These are phyloP conservation scores for Cucurbita maxima DNA, from an alignment of 306 rosid species.

Conservation along the genomic window DNA sequence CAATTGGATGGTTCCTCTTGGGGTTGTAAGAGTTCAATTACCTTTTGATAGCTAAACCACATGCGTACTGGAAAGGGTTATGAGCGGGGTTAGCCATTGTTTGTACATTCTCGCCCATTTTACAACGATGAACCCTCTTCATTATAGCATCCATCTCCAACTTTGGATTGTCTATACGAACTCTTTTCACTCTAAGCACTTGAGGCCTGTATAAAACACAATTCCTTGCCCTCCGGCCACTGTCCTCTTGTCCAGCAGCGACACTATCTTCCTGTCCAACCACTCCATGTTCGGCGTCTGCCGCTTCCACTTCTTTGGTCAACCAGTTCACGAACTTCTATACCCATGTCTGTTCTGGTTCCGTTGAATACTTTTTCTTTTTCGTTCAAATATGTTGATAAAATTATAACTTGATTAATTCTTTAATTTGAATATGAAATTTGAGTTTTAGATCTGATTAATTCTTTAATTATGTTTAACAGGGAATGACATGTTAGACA, in stretches of 20 bases:
- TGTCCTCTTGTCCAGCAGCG: slow-evolving; percentile 64
- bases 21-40: neutral
- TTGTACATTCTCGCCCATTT: slow-evolving; percentile 92
- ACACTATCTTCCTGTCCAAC: slow-evolving; percentile 62
- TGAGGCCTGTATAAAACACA: slow-evolving; percentile 32
- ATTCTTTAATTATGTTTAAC: too few relatives aligned
- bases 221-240: slow-evolving; percentile 55
- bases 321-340: too few relatives aligned
- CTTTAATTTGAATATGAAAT: too few relatives aligned
- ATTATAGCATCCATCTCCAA: slow-evolving; percentile 40
- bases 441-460: too few relatives aligned
- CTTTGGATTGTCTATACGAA: slow-evolving; percentile 39
- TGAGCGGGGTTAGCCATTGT: slow-evolving; percentile 6
- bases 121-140: slow-evolving; percentile 65
- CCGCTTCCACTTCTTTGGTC: too few relatives aligned
- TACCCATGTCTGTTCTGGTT: too few relatives aligned
- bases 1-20: neutral
- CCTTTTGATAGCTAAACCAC: slow-evolving; percentile 25
- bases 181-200: slow-evolving; percentile 53
- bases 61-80: slow-evolving; percentile 59
- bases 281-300: slow-evolving; percentile 12
- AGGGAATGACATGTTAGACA: too few relatives aligned
- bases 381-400: too few relatives aligned
- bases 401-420: too few relatives aligned
- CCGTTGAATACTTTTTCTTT: too few relatives aligned